Percentiles rank a stretch among this genome's conserved stretches.
Evolutionary conservation across 2,329 filamentous ascomycete species (phyloP).

Genomic region (Botryotinia calthae): DNA sequence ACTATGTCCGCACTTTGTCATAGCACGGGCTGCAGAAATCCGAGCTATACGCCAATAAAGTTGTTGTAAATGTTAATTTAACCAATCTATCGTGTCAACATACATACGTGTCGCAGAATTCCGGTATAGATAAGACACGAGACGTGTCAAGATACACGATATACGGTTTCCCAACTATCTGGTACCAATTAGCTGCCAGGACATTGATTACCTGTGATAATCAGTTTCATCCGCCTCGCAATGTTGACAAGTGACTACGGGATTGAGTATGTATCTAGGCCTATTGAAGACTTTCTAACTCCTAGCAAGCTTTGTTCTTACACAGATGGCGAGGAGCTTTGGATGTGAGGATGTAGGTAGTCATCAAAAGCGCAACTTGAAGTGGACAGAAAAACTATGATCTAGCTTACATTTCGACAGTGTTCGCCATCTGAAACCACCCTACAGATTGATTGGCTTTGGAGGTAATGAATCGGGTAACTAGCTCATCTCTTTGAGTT

Average conservation of each 20-base stretch:
- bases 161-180: not conserved
- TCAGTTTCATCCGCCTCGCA: not conserved
- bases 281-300: not conserved
- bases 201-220: not conserved
- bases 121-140: not conserved
- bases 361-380: too few species aligned
- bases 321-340: too few species aligned
- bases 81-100: not conserved
- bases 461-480: not conserved
- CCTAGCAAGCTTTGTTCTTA: not conserved
- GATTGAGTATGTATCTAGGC: not conserved
- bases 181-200: not conserved
- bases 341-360: too few species aligned
- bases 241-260: not conserved
- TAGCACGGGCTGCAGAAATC: not conserved
- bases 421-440: not conserved
- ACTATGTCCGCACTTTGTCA: not conserved
- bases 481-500: not conserved
- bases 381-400: not conserved
- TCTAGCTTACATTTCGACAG: not conserved
- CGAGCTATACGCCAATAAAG: not conserved
- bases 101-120: not conserved
- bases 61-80: not conserved
- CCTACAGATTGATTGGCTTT: not conserved
- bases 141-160: not conserved